Conservation (phyloP, 1,139 yeast species). For the Pichia sp. region DNA sequence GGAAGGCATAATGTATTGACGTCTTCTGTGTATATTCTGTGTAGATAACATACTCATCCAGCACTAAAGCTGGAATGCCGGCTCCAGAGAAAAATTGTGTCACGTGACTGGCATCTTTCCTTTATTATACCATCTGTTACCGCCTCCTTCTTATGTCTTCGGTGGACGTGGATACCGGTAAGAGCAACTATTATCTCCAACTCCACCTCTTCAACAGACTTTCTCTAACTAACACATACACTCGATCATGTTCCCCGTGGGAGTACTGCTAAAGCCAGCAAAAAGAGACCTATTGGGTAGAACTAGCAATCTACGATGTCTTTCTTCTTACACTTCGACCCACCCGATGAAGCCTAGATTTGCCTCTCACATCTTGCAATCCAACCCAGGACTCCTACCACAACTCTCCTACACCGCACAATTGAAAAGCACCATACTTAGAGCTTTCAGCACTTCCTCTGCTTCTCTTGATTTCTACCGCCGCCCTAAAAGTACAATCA, state of each 20-base stretch:
- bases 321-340: background rate
- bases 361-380: background rate
- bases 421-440: constrained; percentile 3
- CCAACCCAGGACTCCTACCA: constrained; percentile 10
- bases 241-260: background rate
- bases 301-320: background rate
- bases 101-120: no score
- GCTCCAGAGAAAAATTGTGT: no score
- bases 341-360: background rate
- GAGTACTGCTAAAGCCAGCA: background rate
- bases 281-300: background rate
- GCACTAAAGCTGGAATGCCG: no score
- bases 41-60: no score
- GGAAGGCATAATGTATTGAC: background rate
- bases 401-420: constrained; percentile 3
- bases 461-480: constrained; percentile 13
- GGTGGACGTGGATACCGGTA: no score
- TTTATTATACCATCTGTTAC: no score
- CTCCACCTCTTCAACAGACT: no score
- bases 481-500: constrained; percentile 25
- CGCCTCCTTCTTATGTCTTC: no score
- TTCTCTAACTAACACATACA: no score
- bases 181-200: no score
- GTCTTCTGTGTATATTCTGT: no score
- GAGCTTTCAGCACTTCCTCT: constrained; percentile 10